Base-by-base conservation (phyloP, 805 yeast species). In the Starmerella gropengiesseri region DNA sequence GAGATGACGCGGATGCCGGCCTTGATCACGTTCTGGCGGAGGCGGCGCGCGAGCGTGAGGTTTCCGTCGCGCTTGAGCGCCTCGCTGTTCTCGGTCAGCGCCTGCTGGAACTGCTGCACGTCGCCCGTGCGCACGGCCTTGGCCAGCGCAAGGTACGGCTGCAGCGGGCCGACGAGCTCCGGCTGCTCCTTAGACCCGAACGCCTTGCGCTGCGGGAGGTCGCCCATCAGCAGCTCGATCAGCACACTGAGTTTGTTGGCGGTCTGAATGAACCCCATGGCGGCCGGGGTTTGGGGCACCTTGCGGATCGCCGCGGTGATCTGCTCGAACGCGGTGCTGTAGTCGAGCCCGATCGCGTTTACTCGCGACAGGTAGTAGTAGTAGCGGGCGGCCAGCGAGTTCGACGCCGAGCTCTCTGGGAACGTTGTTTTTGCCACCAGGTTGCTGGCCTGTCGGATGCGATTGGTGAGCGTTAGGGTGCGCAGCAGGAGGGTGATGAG, bases 1-100 rank as follows among this genome's bases (percentile, higher is more conserved):
- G 95, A 83, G 57, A 91, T 84, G 56, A 84, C 81, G 62, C 97
- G 75, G 48, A 91, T 85, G 58, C 98, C 99, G 1, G 99, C 87
- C 66, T 89, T 91, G 64, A 91, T 91, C 48, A 91, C 99, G 61
- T 89, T 91, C 59, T 94, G 95, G 61, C 96, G 81, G 58, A 91
- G 71, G 57, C 97, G 76, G 35, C 85, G 71, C 34, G 91, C 91
- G 54, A 91, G 71, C 30, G 84, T 82, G 60, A 77, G 83, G 54
- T 79, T 83, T 38, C 80, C 84, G 62, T 91, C 98, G 46, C 67
- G 71, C 56, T 77, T 70, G 52, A 87, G 76, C 28, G 62, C 66
- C 1, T 63, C 63, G 50, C 78, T 82, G 59, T 78, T 78, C 54
- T 74, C 72, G 29, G 67, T 63, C 52, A 89, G 68, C 7, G 82